These are phyloP conservation scores for Gaertneriomyces sp. DNA, from an alignment of 192 early-diverging fungal genomes.

Conservation along the genomic window DNA sequence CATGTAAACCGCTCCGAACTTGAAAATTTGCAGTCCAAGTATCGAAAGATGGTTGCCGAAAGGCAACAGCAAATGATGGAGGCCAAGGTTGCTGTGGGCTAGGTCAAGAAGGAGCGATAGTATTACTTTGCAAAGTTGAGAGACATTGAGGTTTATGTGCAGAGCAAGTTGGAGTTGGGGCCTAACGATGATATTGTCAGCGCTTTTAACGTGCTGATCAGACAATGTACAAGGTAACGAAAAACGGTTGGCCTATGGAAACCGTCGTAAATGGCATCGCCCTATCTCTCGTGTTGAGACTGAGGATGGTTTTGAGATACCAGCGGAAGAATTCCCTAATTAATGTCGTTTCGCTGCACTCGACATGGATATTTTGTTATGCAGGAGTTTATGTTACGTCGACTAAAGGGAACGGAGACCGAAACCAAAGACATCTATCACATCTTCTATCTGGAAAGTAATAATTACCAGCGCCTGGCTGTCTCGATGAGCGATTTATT, in stretches of 20 bases:
- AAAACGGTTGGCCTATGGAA: conserved; percentile 3
- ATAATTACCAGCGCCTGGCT: too few relatives aligned
- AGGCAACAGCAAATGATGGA: conserved; percentile 76
- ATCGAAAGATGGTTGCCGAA: conserved; percentile 66
- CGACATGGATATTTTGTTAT: too few relatives aligned
- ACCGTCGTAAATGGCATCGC: neutral
- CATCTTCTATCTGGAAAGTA: too few relatives aligned
- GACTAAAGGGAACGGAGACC: too few relatives aligned
- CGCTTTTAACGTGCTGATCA: conserved; percentile 70
- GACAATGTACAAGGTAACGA: conserved; percentile 80
- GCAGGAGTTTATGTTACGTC: too few relatives aligned
- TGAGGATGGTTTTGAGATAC: conserved; percentile 79
- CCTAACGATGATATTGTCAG: conserved; percentile 39
- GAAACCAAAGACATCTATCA: too few relatives aligned
- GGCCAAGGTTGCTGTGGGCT: conserved; percentile 80
- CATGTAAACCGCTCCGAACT: neutral
- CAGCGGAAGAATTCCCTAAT: too few relatives aligned
- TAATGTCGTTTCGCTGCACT: too few relatives aligned
- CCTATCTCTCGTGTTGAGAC: too few relatives aligned
- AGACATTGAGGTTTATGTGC: conserved; percentile 90
- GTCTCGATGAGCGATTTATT: too few relatives aligned
- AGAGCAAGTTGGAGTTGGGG: conserved; percentile 62
- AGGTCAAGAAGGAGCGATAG: conserved; percentile 93
- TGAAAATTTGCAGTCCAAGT: conserved; percentile 48
- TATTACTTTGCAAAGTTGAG: conserved; percentile 94